A percentile compares a stretch with the other conserved stretches of the same genome.
These are phyloP conservation scores for Suillus spraguei DNA, from an alignment of 768 basidiomycete genomes.

Conservation along the genomic window DNA sequence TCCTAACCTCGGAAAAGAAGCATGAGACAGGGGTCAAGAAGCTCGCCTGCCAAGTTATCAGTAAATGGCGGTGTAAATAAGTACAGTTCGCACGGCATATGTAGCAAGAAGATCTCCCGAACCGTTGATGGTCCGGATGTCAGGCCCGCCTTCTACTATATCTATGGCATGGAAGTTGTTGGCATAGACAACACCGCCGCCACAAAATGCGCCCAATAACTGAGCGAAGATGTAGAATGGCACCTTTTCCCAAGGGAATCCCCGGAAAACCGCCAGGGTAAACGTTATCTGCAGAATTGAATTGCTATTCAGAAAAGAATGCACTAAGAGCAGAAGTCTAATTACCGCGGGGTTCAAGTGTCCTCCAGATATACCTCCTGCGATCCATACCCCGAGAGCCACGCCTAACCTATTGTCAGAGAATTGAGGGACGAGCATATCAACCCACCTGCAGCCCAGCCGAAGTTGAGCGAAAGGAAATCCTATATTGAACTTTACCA, in stretches of 20 bases:
- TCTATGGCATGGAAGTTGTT: constrained; percentile 72
- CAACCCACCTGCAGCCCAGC: constrained; percentile 35
- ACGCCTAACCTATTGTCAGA: constrained; percentile 37
- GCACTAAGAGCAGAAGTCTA: neutral
- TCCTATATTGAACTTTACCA: constrained; percentile 14
- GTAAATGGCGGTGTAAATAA: constrained; percentile 15
- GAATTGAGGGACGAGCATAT: neutral
- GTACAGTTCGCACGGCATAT: constrained; percentile 50
- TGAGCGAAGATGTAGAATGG: constrained; percentile 69
- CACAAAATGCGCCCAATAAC: constrained; percentile 59
- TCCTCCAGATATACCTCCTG: constrained; percentile 68
- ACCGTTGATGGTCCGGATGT: constrained; percentile 55
- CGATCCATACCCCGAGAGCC: constrained; percentile 70
- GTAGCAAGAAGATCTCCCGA: constrained; percentile 64
- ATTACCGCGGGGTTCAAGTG: constrained; percentile 75
- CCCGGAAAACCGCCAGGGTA: constrained; percentile 65
- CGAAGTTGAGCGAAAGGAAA: constrained; percentile 28
- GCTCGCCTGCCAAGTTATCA: constrained; percentile 29
- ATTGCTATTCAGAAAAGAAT: constrained; percentile 9
- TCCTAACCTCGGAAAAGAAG: constrained; percentile 48
- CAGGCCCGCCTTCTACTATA: constrained; percentile 56
- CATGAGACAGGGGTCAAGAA: constrained; percentile 46
- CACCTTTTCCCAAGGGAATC: constrained; percentile 82
- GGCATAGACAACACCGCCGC: constrained; percentile 59
- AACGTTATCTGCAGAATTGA: constrained; percentile 60